Evolutionary conservation across 2,329 filamentous ascomycete species (phyloP).

Genomic region (Aspergillus neoniger): DNA sequence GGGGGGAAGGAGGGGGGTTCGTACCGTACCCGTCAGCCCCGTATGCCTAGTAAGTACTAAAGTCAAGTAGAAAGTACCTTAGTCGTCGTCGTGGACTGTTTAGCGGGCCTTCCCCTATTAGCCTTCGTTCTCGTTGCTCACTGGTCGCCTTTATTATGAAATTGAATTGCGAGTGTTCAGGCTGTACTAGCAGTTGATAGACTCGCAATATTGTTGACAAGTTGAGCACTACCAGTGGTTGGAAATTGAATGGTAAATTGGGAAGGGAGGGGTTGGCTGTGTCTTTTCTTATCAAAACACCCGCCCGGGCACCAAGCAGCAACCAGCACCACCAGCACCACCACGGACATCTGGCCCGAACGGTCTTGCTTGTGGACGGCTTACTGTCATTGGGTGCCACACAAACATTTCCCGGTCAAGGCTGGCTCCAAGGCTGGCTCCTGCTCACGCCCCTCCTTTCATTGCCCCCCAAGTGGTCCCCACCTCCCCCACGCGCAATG

Average conservation of each 20-base stretch:
- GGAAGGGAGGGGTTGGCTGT: neutral
- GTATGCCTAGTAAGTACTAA: neutral
- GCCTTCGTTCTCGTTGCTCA: neutral
- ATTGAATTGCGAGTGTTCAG: neutral
- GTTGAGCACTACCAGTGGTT: neutral
- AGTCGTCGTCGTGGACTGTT: too few species aligned
- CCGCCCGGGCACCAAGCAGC: neutral
- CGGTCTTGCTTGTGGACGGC: neutral
- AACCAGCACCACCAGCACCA: neutral
- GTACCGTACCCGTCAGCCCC: conserved; percentile 1
- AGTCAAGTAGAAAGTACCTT: neutral
- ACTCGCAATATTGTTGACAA: neutral
- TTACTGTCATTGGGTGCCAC: conserved; percentile 1
- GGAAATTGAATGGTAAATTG: neutral
- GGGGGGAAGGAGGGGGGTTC: neutral
- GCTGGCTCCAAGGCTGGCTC: conserved; percentile 2
- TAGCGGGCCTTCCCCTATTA: neutral
- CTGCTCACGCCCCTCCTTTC: conserved; percentile 8
- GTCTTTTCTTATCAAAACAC: neutral
- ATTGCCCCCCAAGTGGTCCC: neutral
- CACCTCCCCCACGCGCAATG: conserved; percentile 1
- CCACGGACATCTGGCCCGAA: neutral
- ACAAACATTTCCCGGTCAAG: neutral
- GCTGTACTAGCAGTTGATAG: neutral
- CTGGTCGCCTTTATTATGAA: neutral